A percentile compares a stretch with the other conserved stretches of the same genome.
Conservation (phyloP, 495 filamentous ascomycete genomes). For the Xylaria palmicola region DNA sequence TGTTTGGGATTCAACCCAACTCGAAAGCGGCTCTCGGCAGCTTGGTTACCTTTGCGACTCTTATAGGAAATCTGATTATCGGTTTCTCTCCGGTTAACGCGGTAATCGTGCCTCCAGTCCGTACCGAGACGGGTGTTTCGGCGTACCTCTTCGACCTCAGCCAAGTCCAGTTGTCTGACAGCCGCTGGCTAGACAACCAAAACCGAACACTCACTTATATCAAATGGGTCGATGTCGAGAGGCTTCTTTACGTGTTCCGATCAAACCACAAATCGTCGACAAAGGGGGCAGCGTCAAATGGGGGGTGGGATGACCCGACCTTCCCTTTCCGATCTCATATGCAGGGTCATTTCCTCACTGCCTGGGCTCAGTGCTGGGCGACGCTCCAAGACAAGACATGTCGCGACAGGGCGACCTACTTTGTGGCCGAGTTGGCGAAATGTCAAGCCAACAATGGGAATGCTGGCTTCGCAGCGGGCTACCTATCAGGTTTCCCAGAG, state of each 20-base stretch:
- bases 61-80: slow-evolving; percentile 3
- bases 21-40: neutral
- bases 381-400: slow-evolving; percentile 28
- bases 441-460: slow-evolving; percentile 39
- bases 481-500: slow-evolving; percentile 40
- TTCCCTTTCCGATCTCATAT: slow-evolving; percentile 41
- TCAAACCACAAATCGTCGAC: slow-evolving; percentile 35
- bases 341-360: slow-evolving; percentile 39
- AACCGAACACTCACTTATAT: slow-evolving; percentile 36
- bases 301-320: slow-evolving; percentile 39
- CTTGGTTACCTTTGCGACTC: neutral
- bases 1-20: neutral
- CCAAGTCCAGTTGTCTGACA: slow-evolving; percentile 28
- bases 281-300: slow-evolving; percentile 28
- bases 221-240: slow-evolving; percentile 33
- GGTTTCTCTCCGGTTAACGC: neutral
- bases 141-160: slow-evolving; percentile 31
- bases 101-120: slow-evolving; percentile 14
- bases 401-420: slow-evolving; percentile 30
- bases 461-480: slow-evolving; percentile 29
- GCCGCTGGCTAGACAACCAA: slow-evolving; percentile 37
- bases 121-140: slow-evolving; percentile 21
- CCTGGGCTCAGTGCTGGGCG: slow-evolving; percentile 32
- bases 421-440: slow-evolving; percentile 36
- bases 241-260: slow-evolving; percentile 40